A percentile compares a stretch with the other conserved stretches of the same genome.
Conservation (phyloP, 2,329 filamentous ascomycete genomes). For the Byssochlamys sp. region DNA sequence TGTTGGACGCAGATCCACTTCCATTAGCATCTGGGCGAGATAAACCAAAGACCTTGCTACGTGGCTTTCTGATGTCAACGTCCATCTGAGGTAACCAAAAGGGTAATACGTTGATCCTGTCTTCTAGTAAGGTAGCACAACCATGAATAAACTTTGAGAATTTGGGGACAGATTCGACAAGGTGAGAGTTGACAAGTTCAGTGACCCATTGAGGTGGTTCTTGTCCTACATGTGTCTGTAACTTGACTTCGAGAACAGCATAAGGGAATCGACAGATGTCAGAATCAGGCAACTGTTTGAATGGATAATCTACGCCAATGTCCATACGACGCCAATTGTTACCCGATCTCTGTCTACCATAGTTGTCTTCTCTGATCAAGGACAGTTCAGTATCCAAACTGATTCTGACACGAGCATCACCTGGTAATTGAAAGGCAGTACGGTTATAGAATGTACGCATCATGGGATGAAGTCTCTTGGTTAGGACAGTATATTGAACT, state of each 20-base stretch:
- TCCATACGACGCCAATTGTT: conserved; percentile 95
- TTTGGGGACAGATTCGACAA: conserved; percentile 97
- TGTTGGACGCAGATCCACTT: conserved; percentile 66
- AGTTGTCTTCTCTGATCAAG: conserved; percentile 89
- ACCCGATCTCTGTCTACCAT: conserved; percentile 64
- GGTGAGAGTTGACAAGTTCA: conserved; percentile 80
- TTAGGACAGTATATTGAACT: conserved; percentile 85
- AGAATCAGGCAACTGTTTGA: conserved; percentile 72
- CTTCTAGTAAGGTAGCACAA: conserved; percentile 74
- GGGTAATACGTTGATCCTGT: conserved; percentile 77
- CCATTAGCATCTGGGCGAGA: conserved; percentile 65
- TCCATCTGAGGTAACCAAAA: conserved; percentile 99
- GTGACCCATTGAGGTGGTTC: conserved; percentile 94
- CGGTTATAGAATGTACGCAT: conserved; percentile 96
- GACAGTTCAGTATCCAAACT: conserved; percentile 95
- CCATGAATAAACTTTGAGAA: conserved; percentile 99
- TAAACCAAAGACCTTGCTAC: conserved; percentile 82
- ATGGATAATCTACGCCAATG: conserved; percentile 92
- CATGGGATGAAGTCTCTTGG: conserved; percentile 76
- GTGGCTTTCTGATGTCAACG: conserved; percentile 88
- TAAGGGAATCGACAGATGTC: conserved; percentile 92
- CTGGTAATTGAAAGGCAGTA: conserved; percentile 95
- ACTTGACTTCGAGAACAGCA: conserved; percentile 89
- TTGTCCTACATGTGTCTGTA: conserved; percentile 90
- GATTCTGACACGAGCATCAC: conserved; percentile 89